Conservation (phyloP, 1,139 yeast genomes). For the Geotrichum siamense region DNA sequence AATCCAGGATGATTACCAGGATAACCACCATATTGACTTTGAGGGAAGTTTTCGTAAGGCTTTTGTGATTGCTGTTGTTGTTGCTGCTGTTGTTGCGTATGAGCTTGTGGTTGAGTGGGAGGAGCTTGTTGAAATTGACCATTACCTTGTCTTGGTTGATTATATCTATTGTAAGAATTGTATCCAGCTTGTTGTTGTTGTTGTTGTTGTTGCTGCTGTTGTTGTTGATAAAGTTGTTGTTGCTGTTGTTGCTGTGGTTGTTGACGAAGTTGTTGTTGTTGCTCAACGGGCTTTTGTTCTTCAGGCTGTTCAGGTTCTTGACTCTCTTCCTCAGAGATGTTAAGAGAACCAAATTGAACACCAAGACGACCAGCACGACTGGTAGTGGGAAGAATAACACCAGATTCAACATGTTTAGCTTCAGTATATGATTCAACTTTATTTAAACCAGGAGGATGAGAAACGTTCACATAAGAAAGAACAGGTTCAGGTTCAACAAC, state of each 20-base stretch:
- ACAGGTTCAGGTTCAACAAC: constrained; percentile 19
- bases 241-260: constrained; percentile 8
- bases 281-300: background rate
- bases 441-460: constrained; percentile 12
- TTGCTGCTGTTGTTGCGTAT: constrained; percentile 21
- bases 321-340: constrained; percentile 34
- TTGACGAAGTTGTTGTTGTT: constrained; percentile 1
- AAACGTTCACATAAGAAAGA: too few species aligned
- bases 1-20: constrained; percentile 26
- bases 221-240: constrained; percentile 16
- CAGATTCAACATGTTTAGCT: constrained; percentile 42
- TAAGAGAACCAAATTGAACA: constrained; percentile 62
- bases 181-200: constrained; percentile 17
- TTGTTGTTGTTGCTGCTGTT: constrained; percentile 19
- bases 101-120: constrained; percentile 17
- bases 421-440: constrained; percentile 21
- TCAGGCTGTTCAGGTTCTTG: constrained; percentile 25
- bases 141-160: constrained; percentile 11
- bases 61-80: constrained; percentile 20
- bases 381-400: constrained; percentile 59
- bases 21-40: constrained; percentile 24
- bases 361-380: constrained; percentile 52
- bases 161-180: constrained; percentile 19
- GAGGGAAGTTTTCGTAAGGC: constrained; percentile 23
- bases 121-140: constrained; percentile 17